Base-by-base conservation (phyloP, 1,284 basidiomycete species). In the Papiliotrema flavescens region DNA sequence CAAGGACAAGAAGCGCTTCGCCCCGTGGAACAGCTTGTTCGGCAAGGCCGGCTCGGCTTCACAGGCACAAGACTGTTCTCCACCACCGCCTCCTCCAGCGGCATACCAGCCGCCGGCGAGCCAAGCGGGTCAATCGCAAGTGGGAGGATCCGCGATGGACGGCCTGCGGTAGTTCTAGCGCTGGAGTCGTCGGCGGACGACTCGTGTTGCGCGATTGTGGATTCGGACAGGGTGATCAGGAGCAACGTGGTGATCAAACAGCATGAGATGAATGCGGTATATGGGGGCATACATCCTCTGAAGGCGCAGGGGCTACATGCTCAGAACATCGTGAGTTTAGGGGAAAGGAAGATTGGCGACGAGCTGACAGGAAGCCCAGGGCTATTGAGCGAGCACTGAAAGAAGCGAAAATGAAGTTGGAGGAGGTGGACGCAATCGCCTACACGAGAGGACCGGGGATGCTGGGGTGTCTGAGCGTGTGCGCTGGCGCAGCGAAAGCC, bases 381-480 rank as follows among this genome's bases (percentile, higher is more conserved):
- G 91, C 88, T 1, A 84, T 95, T 44, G 73, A 75, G 34, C 77
- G 76, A 53, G 90, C 91, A 0, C 78, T 96, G 17, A 56, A 69
- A 0, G 83, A 89, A 40, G 86, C 90, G 0, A 73, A 79, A 0
- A 54, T 90, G 26, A 69, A 73, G 20, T 74, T 88, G 34, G 67
- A 74, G 1, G 83, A 90, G 37, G 78, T 97, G 13, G 86, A 94
- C 64, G 92, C 89, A 0, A 82, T 96, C 40, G 93, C 93, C 0
- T 94, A 89, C 69, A 96, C 93, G 0, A 81, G 90, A 63, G 94
- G 92, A 9, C 93, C 94, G 51, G 91, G 89, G 2, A 90, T 94
- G 75, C 80, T 80, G 3, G 88, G 88, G 1, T 93, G 89, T 70
- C 80, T 97, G 5, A 82, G 81, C 28, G 86, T 91, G 4, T 84